A percentile compares a stretch with the other conserved stretches of the same genome.
Conservation (phyloP, 106 monocot species). For the Phalaenopsis equestris region DNA sequence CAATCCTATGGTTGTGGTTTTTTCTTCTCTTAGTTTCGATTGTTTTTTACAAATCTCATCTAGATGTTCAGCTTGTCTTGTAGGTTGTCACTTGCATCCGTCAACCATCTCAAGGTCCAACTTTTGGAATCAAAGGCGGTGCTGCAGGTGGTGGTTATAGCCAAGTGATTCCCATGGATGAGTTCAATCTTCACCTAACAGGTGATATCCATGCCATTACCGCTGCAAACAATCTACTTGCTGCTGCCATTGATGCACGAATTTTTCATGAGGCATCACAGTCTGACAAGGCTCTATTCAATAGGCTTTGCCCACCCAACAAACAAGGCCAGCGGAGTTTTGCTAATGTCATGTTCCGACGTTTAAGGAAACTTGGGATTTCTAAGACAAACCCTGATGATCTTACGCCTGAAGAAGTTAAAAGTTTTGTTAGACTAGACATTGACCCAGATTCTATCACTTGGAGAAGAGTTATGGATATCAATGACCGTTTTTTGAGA, state of each 20-base stretch:
- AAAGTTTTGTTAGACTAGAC: conserved; percentile 78
- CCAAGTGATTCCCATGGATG: conserved; percentile 99
- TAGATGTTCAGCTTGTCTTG: background rate
- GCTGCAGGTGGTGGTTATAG: conserved; percentile 99
- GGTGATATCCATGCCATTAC: conserved; percentile 99
- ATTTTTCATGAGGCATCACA: conserved; percentile 93
- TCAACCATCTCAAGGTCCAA: conserved; percentile 99
- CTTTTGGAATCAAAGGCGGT: conserved; percentile 98
- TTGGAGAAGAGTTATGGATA: conserved; percentile 98
- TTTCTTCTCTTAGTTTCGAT: background rate
- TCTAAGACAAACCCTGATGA: conserved; percentile 71
- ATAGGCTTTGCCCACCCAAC: conserved; percentile 80
- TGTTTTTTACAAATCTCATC: background rate
- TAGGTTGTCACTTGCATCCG: conserved; percentile 93
- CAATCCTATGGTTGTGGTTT: background rate
- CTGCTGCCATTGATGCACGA: conserved; percentile 86
- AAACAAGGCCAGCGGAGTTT: conserved; percentile 79
- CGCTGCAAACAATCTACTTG: conserved; percentile 95
- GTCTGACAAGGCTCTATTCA: conserved; percentile 93
- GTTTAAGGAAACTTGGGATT: conserved; percentile 84
- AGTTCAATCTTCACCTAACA: conserved; percentile 96
- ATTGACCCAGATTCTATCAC: conserved; percentile 86
- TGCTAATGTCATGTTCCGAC: conserved; percentile 75
- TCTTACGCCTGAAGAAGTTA: conserved; percentile 82
- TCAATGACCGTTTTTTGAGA: conserved; percentile 86